Conservation (phyloP, 1,284 basidiomycete species). For the Pseudozyma sp. region DNA sequence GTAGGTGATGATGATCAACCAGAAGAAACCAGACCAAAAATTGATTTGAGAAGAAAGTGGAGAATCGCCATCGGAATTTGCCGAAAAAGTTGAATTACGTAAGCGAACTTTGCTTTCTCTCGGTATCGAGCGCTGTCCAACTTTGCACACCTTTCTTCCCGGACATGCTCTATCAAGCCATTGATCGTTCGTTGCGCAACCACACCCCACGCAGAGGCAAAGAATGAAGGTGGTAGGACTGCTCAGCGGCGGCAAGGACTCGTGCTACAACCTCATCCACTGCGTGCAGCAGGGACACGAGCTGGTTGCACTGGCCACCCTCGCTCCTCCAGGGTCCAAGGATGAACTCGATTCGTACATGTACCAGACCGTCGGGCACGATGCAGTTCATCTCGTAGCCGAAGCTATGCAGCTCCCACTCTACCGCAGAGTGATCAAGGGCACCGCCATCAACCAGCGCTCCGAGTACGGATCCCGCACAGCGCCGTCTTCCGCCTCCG, state of each 20-base stretch:
- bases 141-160: background rate
- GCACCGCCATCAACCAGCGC: constrained; percentile 82
- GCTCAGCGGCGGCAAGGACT: constrained; percentile 97
- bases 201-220: background rate
- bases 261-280: constrained; percentile 94
- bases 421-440: constrained; percentile 82
- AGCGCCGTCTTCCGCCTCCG: constrained; percentile 1
- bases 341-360: constrained; percentile 99
- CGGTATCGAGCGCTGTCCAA: background rate
- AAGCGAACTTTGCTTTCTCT: constrained; percentile 7
- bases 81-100: constrained; percentile 18
- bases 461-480: constrained; percentile 81
- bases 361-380: constrained; percentile 97
- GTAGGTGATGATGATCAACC: background rate
- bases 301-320: constrained; percentile 87
- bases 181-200: too few relatives aligned
- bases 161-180: background rate
- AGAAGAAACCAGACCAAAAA: background rate
- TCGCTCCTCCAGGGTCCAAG: constrained; percentile 83
- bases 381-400: constrained; percentile 88
- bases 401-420: constrained; percentile 86
- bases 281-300: constrained; percentile 87
- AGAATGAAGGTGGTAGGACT: constrained; percentile 93
- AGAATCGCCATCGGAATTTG: constrained; percentile 6
- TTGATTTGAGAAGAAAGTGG: constrained; percentile 16